Base-by-base conservation (phyloP, 176 grass and related monocot species). In the Aegilops tauschii region DNA sequence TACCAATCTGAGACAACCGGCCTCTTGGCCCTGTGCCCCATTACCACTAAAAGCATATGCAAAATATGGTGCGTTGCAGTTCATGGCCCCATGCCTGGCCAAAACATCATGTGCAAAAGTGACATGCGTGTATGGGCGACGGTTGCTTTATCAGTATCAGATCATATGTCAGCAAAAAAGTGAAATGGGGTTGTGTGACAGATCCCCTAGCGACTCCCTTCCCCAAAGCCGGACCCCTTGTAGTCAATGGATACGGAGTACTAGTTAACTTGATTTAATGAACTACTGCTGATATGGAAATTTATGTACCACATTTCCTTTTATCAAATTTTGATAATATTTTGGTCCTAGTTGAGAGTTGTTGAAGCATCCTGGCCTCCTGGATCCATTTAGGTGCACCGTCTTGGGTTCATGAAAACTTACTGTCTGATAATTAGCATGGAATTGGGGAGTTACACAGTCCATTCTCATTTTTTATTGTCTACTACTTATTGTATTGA, bases 131-230 rank as follows among this genome's bases (percentile, higher is more conserved):
- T 52, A 75, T 62, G 36, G 37, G 27, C 56, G 62, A 45, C 30
- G 45, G 45, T 35, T 82, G 11, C 65, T 82, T 66, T 32, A 30
- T 54, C 36, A 84, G 28, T 76, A 12, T 44, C 29, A 35, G 12
- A 35, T 28, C 29, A 28, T 84, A 76, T 77, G 83, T 6, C 49
- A 83, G 80, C 11, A 12, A 40, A 82, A 54, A 50, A 12, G 67
- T 28, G 20, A 45, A 17, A 66, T 77, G 29, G 13, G 9, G 4
- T 52, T 66, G 73, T 35, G 28, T 17, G 29, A 32, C 8, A 75
- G 21, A 68, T 39, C 8, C 36, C 40, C 73, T 52, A 13, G 30
- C 20, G 30, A 50, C 3, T 52, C 45, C 14, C 8, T 50, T 28
- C 14, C 72, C 9, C 73, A 76, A 30, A 30, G 42, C 17, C 31